These are phyloP conservation scores for Dillenia turbinata DNA, from an alignment of 164 flowering plant genomes.

Conservation along the genomic window DNA sequence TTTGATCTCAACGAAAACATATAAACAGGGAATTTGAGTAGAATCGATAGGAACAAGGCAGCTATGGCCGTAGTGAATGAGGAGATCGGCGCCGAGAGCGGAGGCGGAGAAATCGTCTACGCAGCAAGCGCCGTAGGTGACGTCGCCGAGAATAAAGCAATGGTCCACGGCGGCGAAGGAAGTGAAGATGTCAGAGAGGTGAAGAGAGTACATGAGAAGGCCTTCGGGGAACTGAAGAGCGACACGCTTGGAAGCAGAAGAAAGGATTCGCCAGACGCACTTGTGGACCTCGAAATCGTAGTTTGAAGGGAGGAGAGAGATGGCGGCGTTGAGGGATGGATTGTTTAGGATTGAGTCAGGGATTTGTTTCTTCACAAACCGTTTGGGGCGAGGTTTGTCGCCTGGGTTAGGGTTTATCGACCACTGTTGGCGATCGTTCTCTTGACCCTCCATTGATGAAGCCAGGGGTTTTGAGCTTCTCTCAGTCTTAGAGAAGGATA, in stretches of 20 bases:
- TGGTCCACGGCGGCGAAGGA: constrained; percentile 53
- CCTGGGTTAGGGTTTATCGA: constrained; percentile 1
- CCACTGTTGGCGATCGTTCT: no score
- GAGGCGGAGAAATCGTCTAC: constrained; percentile 84
- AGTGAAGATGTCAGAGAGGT: constrained; percentile 78
- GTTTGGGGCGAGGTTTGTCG: constrained; percentile 49
- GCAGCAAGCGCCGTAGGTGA: constrained; percentile 97
- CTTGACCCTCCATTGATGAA: no score
- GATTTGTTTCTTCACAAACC: constrained; percentile 76
- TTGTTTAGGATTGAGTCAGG: constrained; percentile 76
- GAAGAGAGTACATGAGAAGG: constrained; percentile 83
- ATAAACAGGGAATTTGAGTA: constrained; percentile 70
- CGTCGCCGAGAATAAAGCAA: constrained; percentile 88
- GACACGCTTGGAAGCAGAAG: constrained; percentile 58
- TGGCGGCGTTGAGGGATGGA: constrained; percentile 67
- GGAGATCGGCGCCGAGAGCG: constrained; percentile 73
- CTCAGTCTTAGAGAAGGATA: no score
- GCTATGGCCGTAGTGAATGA: constrained; percentile 93
- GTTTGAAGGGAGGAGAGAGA: constrained; percentile 77
- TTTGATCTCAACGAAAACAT: constrained; percentile 82
- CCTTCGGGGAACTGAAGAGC: constrained; percentile 99
- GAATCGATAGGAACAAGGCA: constrained; percentile 77
- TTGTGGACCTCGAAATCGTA: constrained; percentile 95
- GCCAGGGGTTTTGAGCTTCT: no score
- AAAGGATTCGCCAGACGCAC: constrained; percentile 68